Percentiles rank a stretch among this genome's conserved stretches.
Conservation (phyloP, 805 yeast species). For the Yamadazyma sp. region DNA sequence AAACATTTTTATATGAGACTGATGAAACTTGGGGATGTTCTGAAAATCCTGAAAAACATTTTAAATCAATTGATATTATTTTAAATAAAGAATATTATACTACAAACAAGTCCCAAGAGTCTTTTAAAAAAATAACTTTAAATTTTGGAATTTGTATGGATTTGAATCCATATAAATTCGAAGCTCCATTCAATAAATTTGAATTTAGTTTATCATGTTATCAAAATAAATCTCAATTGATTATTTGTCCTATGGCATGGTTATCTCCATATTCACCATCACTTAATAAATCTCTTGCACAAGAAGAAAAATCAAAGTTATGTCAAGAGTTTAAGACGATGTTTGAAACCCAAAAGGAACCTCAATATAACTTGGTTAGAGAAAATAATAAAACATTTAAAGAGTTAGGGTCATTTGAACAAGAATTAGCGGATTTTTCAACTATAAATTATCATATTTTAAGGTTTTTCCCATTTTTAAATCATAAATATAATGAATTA, state of each 20-base stretch:
- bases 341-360: neutral
- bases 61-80: conserved; percentile 46
- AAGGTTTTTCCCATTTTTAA: conserved; percentile 62
- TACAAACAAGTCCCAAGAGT: conserved; percentile 15
- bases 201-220: conserved; percentile 64
- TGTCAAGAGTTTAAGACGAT: conserved; percentile 5
- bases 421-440: conserved; percentile 40
- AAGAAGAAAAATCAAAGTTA: conserved; percentile 10
- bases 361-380: neutral
- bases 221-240: conserved; percentile 46
- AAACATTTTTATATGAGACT: conserved; percentile 71
- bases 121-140: conserved; percentile 31
- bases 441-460: conserved; percentile 73
- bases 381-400: neutral
- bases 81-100: conserved; percentile 18
- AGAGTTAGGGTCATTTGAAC: conserved; percentile 2
- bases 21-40: conserved; percentile 79
- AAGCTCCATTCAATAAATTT: conserved; percentile 70
- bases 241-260: conserved; percentile 89
- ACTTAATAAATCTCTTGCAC: conserved; percentile 14
- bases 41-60: conserved; percentile 60
- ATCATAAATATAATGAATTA: conserved; percentile 27
- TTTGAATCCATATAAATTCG: conserved; percentile 79
- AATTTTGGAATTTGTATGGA: conserved; percentile 94
- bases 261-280: conserved; percentile 51